Conservation (phyloP, 2,329 filamentous ascomycete genomes). For the Raffaelea arxii region DNA sequence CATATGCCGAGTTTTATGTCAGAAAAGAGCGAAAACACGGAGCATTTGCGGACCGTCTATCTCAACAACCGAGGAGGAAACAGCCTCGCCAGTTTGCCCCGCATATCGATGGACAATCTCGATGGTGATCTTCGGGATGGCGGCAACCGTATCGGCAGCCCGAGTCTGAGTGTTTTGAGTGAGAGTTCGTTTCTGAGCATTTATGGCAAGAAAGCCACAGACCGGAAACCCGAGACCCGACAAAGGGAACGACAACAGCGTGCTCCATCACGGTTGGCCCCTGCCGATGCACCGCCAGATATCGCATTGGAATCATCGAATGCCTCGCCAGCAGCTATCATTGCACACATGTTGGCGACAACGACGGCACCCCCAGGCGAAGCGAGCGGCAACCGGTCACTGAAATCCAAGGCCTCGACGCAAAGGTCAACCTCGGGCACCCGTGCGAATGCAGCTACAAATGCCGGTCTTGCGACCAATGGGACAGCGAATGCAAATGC, state of each 20-base stretch:
- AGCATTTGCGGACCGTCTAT: constrained; percentile 52
- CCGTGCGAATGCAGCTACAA: background rate
- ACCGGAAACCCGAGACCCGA: too few relatives aligned
- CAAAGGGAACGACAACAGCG: too few relatives aligned
- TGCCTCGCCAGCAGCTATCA: constrained; percentile 4
- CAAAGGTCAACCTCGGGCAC: background rate
- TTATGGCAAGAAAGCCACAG: constrained; percentile 43
- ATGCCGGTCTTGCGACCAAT: background rate
- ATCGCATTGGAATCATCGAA: constrained; percentile 15
- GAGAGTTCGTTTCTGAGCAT: constrained; percentile 59
- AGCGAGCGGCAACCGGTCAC: background rate
- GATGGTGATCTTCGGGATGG: constrained; percentile 19
- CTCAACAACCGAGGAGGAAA: constrained; percentile 30
- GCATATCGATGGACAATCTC: constrained; percentile 31
- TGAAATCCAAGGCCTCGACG: background rate
- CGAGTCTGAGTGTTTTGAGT: constrained; percentile 53
- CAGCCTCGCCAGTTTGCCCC: constrained; percentile 41
- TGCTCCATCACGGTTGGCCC: too few relatives aligned
- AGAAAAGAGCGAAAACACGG: constrained; percentile 47
- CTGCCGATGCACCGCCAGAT: constrained; percentile 4
- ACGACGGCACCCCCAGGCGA: background rate
- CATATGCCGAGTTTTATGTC: constrained; percentile 58
- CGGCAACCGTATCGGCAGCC: constrained; percentile 41
- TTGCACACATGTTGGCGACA: constrained; percentile 4
- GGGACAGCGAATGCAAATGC: too few relatives aligned